Conservation (phyloP, 2,329 filamentous ascomycete genomes). For the Zymoseptoria pseudotritici region DNA sequence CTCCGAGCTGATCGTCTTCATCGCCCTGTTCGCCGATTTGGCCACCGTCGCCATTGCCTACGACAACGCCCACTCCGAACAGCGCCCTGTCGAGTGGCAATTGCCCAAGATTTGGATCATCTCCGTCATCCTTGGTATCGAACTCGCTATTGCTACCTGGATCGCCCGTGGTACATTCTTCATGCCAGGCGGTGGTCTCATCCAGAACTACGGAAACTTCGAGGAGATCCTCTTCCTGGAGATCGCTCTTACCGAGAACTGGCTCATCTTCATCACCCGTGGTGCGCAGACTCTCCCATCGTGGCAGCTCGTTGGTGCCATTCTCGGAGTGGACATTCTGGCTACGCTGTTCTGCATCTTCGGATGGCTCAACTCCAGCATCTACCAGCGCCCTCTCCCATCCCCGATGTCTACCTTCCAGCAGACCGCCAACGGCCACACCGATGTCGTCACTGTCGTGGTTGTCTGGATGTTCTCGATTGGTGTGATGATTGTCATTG, state of each 20-base stretch:
- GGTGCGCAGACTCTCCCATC: constrained; percentile 65
- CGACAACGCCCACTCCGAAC: constrained; percentile 70
- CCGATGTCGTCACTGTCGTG: constrained; percentile 58
- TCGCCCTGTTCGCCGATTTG: constrained; percentile 71
- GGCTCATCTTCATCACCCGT: constrained; percentile 49
- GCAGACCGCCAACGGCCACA: constrained; percentile 39
- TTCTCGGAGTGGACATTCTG: constrained; percentile 62
- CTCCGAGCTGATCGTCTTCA: constrained; percentile 68
- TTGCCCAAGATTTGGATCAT: constrained; percentile 77
- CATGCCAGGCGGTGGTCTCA: constrained; percentile 61
- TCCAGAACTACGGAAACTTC: constrained; percentile 66
- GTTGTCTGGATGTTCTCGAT: constrained; percentile 61
- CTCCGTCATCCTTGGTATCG: constrained; percentile 57
- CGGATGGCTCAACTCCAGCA: constrained; percentile 60
- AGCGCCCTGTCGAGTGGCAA: constrained; percentile 71
- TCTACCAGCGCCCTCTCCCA: constrained; percentile 32
- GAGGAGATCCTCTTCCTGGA: constrained; percentile 59
- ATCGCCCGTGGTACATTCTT: constrained; percentile 64
- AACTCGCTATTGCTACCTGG: constrained; percentile 66
- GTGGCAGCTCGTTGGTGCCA: constrained; percentile 65
- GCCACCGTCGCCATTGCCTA: constrained; percentile 72
- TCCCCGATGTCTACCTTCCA: constrained; percentile 33
- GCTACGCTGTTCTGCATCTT: constrained; percentile 69
- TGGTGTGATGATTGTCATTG: constrained; percentile 57
- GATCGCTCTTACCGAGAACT: constrained; percentile 47